phyloP scores from a whole-genome alignment of 192 early-diverging fungal genomes.

The Coemansia sp. region DNA sequence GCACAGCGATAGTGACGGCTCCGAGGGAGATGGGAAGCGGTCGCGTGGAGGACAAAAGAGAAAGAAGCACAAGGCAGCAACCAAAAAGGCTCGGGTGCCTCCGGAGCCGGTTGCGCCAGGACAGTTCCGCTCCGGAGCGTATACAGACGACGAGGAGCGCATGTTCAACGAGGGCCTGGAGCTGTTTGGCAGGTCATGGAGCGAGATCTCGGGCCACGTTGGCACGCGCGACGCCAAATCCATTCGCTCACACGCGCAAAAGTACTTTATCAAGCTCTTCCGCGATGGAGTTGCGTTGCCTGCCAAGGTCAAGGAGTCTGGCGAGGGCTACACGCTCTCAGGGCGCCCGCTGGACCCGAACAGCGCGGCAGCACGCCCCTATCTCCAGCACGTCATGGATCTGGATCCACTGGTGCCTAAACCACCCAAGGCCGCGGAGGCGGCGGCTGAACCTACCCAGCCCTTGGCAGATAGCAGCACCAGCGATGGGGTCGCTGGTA shows the following conservation, averaged over 20 bases:
- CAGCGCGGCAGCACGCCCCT: constrained; percentile 80
- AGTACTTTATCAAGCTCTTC: constrained; percentile 89
- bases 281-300: constrained; percentile 79
- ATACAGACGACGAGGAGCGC: constrained; percentile 72
- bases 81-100: constrained; percentile 21
- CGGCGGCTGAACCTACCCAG: not conserved
- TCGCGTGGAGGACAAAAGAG: constrained; percentile 9
- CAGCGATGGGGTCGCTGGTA: not conserved
- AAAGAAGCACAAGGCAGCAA: constrained; percentile 12
- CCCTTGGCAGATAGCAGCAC: not conserved
- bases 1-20: constrained; percentile 22
- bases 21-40: constrained; percentile 3
- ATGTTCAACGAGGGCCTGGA: constrained; percentile 77
- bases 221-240: constrained; percentile 78
- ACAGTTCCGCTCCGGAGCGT: constrained; percentile 65
- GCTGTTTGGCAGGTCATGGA: constrained; percentile 81
- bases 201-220: constrained; percentile 70
- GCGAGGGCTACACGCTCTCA: constrained; percentile 76
- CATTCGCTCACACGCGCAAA: constrained; percentile 87
- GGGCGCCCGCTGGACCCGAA: constrained; percentile 88
- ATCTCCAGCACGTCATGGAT: constrained; percentile 60
- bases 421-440: not conserved
- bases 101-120: constrained; percentile 47
- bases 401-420: constrained; percentile 30
- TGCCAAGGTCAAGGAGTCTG: constrained; percentile 69